Evolutionary conservation across 805 yeast species (phyloP).

Genomic region (Metschnikowia gelsemii): DNA sequence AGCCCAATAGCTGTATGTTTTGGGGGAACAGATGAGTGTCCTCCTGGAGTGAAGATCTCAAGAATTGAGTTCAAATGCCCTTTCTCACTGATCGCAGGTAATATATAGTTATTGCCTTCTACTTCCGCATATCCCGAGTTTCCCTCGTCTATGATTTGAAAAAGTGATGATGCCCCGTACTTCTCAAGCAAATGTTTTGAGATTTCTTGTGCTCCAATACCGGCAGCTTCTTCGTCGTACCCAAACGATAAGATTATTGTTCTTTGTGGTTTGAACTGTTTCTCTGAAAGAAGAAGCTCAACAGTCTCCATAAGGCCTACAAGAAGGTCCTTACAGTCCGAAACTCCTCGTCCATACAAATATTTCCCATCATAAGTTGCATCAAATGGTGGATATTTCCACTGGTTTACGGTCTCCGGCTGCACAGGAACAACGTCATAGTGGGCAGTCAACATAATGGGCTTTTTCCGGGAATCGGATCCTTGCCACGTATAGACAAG

Average conservation of each 20-base stretch:
- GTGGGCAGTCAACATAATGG: constrained; percentile 71
- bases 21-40: constrained; percentile 53
- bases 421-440: constrained; percentile 82
- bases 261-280: constrained; percentile 40
- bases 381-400: constrained; percentile 66
- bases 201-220: constrained; percentile 40
- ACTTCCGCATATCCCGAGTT: constrained; percentile 13
- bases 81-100: constrained; percentile 49
- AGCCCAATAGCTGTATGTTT: constrained; percentile 50
- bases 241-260: constrained; percentile 49
- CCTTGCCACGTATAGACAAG: constrained; percentile 67
- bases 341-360: constrained; percentile 37
- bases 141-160: constrained; percentile 48
- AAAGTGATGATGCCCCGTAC: constrained; percentile 45
- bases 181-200: constrained; percentile 31
- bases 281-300: constrained; percentile 33
- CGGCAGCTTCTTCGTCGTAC: constrained; percentile 50
- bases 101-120: constrained; percentile 26
- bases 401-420: constrained; percentile 49
- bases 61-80: constrained; percentile 45
- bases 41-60: constrained; percentile 47
- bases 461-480: constrained; percentile 52
- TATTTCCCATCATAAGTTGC: constrained; percentile 57
- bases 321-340: constrained; percentile 44
- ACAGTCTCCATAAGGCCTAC: constrained; percentile 42